A percentile compares a stretch with the other conserved stretches of the same genome.
These are phyloP conservation scores for Cucumis cinereus DNA, from an alignment of 306 rosid genomes.

Conservation along the genomic window DNA sequence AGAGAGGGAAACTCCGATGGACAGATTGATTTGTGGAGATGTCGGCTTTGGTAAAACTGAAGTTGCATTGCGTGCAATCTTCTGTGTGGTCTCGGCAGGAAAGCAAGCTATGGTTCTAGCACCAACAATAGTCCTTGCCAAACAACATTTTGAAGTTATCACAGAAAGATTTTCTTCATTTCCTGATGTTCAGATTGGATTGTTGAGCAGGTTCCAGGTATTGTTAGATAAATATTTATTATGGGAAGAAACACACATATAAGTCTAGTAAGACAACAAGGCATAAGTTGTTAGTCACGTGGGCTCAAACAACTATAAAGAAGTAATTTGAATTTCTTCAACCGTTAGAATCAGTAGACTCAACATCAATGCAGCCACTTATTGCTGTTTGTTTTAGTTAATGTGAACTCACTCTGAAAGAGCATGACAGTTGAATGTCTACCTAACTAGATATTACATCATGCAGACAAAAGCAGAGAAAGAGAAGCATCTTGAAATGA, in stretches of 20 bases:
- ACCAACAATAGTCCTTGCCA: slow-evolving; percentile 89
- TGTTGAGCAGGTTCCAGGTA: slow-evolving; percentile 95
- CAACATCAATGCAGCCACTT: background rate
- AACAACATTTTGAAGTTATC: slow-evolving; percentile 82
- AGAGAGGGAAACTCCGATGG: slow-evolving; percentile 82
- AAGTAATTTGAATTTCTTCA: background rate
- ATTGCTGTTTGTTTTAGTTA: background rate
- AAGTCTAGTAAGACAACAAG: background rate
- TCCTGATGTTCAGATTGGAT: slow-evolving; percentile 58
- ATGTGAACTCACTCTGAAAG: slow-evolving; percentile 10
- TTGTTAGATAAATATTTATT: background rate
- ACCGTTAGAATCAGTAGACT: background rate
- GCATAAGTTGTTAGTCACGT: background rate
- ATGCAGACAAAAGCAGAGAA: slow-evolving; percentile 81
- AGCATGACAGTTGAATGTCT: slow-evolving; percentile 11
- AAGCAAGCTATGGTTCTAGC: slow-evolving; percentile 96
- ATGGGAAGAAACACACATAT: background rate
- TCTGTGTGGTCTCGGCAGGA: slow-evolving; percentile 65
- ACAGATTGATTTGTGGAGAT: slow-evolving; percentile 90
- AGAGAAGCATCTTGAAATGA: slow-evolving; percentile 52
- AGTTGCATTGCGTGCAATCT: slow-evolving; percentile 93
- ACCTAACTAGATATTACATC: slow-evolving; percentile 24
- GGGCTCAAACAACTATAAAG: background rate
- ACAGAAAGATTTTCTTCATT: slow-evolving; percentile 63
- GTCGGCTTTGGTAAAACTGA: slow-evolving; percentile 98